Conservation (phyloP, 2,329 filamentous ascomycete species). For the Neurospora sp. region DNA sequence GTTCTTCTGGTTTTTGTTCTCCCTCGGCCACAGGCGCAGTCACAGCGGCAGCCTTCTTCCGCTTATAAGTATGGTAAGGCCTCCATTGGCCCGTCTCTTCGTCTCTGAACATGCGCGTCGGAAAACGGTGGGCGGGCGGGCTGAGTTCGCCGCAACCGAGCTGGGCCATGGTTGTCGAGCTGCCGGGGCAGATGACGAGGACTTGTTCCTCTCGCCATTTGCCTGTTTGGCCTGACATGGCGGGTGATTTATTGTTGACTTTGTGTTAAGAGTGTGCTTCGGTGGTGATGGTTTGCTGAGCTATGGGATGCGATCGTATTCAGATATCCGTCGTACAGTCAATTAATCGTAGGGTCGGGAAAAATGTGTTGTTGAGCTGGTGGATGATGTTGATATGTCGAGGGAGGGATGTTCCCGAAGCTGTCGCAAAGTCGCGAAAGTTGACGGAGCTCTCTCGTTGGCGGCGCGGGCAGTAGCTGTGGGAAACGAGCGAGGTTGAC, state of each 20-base stretch:
- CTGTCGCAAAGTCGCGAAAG: not conserved
- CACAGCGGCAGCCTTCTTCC: slow-evolving; percentile 33
- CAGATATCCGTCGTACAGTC: not conserved
- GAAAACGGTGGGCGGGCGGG: slow-evolving; percentile 74
- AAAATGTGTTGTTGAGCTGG: not conserved
- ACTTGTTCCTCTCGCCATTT: slow-evolving; percentile 58
- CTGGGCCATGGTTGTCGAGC: slow-evolving; percentile 82
- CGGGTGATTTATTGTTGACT: slow-evolving; percentile 3
- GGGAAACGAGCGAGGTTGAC: not conserved
- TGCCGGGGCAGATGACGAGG: slow-evolving; percentile 70
- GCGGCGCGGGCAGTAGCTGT: not conserved
- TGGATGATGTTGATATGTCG: not conserved
- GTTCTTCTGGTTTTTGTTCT: slow-evolving; percentile 11
- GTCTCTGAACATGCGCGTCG: slow-evolving; percentile 91
- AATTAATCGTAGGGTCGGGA: not conserved
- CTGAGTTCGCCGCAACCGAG: slow-evolving; percentile 85
- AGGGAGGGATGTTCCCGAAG: not conserved
- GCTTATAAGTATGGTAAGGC: slow-evolving; percentile 68
- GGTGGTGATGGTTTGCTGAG: not conserved
- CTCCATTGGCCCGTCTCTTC: slow-evolving; percentile 63
- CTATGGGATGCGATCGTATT: too few species aligned
- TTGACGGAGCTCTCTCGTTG: not conserved
- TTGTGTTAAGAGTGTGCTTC: not conserved
- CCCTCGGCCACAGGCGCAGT: slow-evolving; percentile 8
- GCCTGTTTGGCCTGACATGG: slow-evolving; percentile 45